Evolutionary conservation across 805 yeast genomes (phyloP).

Genomic region (Saturnispora halmiae): DNA sequence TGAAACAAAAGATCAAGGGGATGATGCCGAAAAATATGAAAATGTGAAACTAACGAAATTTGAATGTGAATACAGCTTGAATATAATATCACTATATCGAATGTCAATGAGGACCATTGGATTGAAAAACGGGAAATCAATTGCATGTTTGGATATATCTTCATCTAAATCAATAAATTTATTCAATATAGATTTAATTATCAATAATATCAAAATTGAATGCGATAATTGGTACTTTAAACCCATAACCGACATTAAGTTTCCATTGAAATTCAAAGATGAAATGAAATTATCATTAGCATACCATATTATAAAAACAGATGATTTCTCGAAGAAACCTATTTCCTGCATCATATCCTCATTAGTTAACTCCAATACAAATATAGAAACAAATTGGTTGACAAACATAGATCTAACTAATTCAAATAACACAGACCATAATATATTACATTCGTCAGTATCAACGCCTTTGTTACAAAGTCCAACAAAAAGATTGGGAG

Average conservation of each 20-base stretch:
- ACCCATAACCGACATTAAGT: constrained; percentile 17
- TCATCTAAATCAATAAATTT: not conserved
- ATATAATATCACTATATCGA: constrained; percentile 2
- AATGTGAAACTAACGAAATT: not conserved
- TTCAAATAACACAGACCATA: constrained; percentile 3
- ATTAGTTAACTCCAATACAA: constrained; percentile 15
- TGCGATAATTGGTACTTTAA: constrained; percentile 21
- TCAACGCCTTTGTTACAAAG: not conserved
- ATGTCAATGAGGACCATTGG: constrained; percentile 6
- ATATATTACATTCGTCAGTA: not conserved
- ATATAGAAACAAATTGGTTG: constrained; percentile 30
- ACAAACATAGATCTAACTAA: constrained; percentile 29
- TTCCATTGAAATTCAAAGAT: constrained; percentile 26
- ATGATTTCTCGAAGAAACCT: constrained; percentile 22
- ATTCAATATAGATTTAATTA: not conserved
- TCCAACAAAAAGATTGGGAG: no score
- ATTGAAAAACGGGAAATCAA: not conserved
- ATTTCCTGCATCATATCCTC: constrained; percentile 20
- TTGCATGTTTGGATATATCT: constrained; percentile 5
- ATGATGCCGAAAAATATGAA: not conserved
- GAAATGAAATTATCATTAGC: constrained; percentile 19
- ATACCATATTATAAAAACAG: constrained; percentile 23
- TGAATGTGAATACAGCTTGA: constrained; percentile 6
- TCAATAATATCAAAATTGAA: constrained; percentile 13
- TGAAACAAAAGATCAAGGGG: not conserved